Evolutionary conservation across 805 yeast species (phyloP).

Genomic region (Ogataea ganodermae): DNA sequence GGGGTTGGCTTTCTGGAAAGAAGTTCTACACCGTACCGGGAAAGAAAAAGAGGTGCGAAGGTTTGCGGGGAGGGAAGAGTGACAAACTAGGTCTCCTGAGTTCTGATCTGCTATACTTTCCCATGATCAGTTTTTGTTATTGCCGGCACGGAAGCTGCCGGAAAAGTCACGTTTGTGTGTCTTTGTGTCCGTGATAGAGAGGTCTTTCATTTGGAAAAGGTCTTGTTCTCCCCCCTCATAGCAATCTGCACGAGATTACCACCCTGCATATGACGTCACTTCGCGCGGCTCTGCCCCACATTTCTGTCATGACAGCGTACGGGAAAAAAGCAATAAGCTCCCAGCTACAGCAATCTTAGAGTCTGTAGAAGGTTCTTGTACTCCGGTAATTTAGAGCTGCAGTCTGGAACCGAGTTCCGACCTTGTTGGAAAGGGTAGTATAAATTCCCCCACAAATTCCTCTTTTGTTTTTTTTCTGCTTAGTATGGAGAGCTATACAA

Average conservation of each 20-base stretch:
- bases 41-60: too few species aligned
- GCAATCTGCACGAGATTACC: neutral
- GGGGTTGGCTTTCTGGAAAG: too few species aligned
- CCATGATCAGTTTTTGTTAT: too few species aligned
- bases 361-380: neutral
- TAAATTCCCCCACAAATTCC: neutral
- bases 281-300: conserved; percentile 1
- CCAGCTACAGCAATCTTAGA: neutral
- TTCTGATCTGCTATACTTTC: too few species aligned
- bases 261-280: conserved; percentile 5
- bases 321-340: neutral
- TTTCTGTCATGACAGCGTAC: neutral
- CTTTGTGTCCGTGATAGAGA: too few species aligned
- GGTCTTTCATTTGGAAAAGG: neutral
- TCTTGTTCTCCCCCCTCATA: neutral
- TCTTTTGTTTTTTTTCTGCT: neutral
- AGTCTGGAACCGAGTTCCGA: neutral
- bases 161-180: neutral
- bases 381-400: neutral
- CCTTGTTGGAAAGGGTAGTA: neutral
- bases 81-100: too few species aligned
- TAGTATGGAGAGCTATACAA: too few species aligned
- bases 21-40: too few species aligned
- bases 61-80: too few species aligned
- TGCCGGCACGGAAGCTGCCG: neutral